phyloP scores from a whole-genome alignment of 192 early-diverging fungal species.

The Pilobolus umbonatus region DNA sequence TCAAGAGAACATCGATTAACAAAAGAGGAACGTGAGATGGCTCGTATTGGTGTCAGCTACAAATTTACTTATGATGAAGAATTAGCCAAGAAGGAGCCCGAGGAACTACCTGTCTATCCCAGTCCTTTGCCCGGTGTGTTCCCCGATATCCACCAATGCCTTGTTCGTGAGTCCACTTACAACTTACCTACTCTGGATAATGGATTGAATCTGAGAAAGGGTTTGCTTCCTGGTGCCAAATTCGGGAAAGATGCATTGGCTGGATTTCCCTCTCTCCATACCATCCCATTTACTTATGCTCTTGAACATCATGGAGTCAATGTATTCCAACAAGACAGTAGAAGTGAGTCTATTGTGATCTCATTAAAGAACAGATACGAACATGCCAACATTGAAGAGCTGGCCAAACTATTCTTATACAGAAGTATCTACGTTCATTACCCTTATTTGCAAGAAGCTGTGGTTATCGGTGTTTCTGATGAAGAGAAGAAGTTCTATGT shows the following conservation, averaged over 20 bases:
- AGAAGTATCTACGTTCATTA: constrained; percentile 68
- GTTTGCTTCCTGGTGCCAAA: constrained; percentile 58
- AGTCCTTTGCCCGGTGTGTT: constrained; percentile 64
- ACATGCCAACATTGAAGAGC: constrained; percentile 43
- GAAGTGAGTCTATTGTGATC: constrained; percentile 71
- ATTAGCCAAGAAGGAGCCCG: constrained; percentile 4
- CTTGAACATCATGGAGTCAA: constrained; percentile 77
- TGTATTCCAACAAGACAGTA: constrained; percentile 81
- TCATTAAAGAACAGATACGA: constrained; percentile 52
- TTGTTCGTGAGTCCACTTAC: constrained; percentile 46
- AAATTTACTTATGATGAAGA: constrained; percentile 55
- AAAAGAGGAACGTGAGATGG: constrained; percentile 52
- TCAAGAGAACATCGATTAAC: constrained; percentile 58
- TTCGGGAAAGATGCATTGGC: constrained; percentile 59
- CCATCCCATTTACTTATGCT: constrained; percentile 61
- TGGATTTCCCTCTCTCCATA: constrained; percentile 89
- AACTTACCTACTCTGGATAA: constrained; percentile 58
- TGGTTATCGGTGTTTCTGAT: constrained; percentile 72
- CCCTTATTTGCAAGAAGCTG: constrained; percentile 84
- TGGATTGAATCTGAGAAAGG: constrained; percentile 47
- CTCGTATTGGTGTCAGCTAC: constrained; percentile 56
- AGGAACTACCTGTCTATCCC: constrained; percentile 34
- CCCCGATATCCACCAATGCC: constrained; percentile 59
- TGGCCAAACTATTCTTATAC: constrained; percentile 54
- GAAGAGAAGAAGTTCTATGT: constrained; percentile 57